Evolutionary conservation across 768 basidiomycete genomes (phyloP).

Genomic region (Porpolomopsis calyptriformis): DNA sequence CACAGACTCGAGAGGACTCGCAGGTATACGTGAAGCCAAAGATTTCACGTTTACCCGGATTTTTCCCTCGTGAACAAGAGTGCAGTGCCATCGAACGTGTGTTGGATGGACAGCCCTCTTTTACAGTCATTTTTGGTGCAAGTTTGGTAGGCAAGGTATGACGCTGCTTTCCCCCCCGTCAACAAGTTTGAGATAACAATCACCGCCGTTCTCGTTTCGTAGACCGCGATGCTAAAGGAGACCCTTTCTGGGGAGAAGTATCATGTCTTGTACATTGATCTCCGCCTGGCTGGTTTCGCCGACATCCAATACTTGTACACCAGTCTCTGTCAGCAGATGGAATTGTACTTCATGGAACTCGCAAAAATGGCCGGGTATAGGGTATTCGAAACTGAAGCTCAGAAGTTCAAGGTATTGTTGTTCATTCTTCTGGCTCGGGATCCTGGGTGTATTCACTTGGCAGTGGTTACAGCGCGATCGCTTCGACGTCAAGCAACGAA

Average conservation of each 20-base stretch:
- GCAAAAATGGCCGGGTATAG: constrained; percentile 51
- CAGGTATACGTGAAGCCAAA: constrained; percentile 67
- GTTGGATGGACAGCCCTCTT: constrained; percentile 62
- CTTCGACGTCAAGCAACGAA: constrained; percentile 55
- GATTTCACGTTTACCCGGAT: constrained; percentile 65
- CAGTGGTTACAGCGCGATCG: constrained; percentile 53
- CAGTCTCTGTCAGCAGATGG: constrained; percentile 72
- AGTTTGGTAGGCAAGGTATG: constrained; percentile 72
- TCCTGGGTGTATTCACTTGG: constrained; percentile 3
- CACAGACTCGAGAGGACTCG: constrained; percentile 53
- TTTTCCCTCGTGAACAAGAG: constrained; percentile 61
- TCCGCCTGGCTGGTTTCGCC: constrained; percentile 76
- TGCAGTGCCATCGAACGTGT: constrained; percentile 52
- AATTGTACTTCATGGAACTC: constrained; percentile 64
- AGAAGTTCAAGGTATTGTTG: constrained; percentile 62
- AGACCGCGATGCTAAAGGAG: constrained; percentile 74
- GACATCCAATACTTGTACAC: constrained; percentile 69
- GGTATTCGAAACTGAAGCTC: constrained; percentile 64
- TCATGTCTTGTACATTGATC: constrained; percentile 76
- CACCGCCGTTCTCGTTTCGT: constrained; percentile 1
- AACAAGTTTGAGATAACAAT: background rate
- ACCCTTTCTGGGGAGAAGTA: constrained; percentile 58
- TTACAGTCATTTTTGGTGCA: constrained; percentile 72
- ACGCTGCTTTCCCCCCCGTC: background rate
- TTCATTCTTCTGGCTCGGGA: background rate